Evolutionary conservation across 805 yeast species (phyloP).

Genomic region (Zygosaccharomyces pseudorouxii): DNA sequence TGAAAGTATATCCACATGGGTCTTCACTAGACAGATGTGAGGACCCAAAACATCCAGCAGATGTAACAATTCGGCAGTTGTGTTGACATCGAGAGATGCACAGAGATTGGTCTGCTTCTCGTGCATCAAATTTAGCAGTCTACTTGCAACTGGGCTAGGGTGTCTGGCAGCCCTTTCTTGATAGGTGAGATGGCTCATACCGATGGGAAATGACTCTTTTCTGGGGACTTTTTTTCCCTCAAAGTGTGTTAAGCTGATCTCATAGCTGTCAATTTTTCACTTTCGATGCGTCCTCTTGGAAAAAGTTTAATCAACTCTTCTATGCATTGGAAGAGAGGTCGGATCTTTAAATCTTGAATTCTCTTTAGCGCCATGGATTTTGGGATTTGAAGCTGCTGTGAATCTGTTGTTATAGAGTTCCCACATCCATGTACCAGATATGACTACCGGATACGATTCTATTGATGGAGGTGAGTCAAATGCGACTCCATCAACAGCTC

Average conservation of each 20-base stretch:
- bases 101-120: constrained; percentile 81
- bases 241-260: background rate
- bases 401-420: background rate
- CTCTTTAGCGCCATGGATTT: background rate
- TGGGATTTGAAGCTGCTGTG: background rate
- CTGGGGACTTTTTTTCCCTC: background rate
- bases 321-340: background rate
- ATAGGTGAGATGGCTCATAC: constrained; percentile 43
- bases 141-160: constrained; percentile 72
- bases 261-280: constrained; percentile 1
- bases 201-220: background rate
- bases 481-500: constrained; percentile 4
- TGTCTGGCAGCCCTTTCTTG: constrained; percentile 65
- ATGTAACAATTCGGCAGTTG: constrained; percentile 66
- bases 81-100: constrained; percentile 87
- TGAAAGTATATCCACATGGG: constrained; percentile 89
- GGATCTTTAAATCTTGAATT: background rate
- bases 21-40: constrained; percentile 82
- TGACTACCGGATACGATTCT: constrained; percentile 4
- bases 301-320: constrained; percentile 1
- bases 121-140: constrained; percentile 70
- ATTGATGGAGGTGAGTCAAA: constrained; percentile 1
- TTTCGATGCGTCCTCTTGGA: constrained; percentile 2
- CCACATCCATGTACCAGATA: background rate
- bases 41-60: constrained; percentile 85